A percentile compares a stretch with the other conserved stretches of the same genome.
Evolutionary conservation across 257 asterid species (phyloP).

Genomic region (Sherardia arvensis): DNA sequence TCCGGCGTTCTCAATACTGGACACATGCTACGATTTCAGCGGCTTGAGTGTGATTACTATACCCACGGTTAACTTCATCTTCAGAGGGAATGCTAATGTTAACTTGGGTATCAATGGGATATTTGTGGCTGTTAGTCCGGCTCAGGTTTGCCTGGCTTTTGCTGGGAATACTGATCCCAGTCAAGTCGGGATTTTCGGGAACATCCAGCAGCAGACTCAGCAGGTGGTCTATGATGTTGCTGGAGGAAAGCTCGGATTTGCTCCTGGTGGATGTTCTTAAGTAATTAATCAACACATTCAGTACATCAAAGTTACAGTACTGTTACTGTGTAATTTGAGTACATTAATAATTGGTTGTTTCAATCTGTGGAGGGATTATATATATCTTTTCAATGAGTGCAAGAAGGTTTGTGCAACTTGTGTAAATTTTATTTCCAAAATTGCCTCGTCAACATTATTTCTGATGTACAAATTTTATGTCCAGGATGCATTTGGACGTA

Average conservation of each 20-base stretch:
- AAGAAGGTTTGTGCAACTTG: no score
- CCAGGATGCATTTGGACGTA: no score
- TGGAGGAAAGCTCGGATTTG: constrained; percentile 57
- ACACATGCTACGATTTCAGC: constrained; percentile 60
- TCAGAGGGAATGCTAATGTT: constrained; percentile 35
- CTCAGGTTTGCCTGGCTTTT: constrained; percentile 54
- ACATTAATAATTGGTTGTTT: not conserved
- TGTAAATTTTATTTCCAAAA: no score
- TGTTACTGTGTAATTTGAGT: not conserved
- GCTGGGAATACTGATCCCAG: constrained; percentile 33
- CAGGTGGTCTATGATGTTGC: constrained; percentile 67
- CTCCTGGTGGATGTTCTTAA: constrained; percentile 42
- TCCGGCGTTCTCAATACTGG: constrained; percentile 40
- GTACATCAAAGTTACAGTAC: not conserved
- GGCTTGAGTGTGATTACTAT: constrained; percentile 17
- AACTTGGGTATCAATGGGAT: constrained; percentile 32
- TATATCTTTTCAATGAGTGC: not conserved
- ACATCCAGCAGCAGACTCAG: constrained; percentile 57
- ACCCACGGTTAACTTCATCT: constrained; percentile 45
- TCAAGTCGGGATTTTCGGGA: constrained; percentile 42
- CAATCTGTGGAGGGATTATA: not conserved
- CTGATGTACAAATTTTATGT: no score
- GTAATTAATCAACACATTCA: not conserved
- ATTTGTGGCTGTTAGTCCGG: not conserved
- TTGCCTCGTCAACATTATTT: no score